These are phyloP conservation scores for Ascochyta rabiei DNA, from an alignment of 2,329 filamentous ascomycete species.

Conservation along the genomic window DNA sequence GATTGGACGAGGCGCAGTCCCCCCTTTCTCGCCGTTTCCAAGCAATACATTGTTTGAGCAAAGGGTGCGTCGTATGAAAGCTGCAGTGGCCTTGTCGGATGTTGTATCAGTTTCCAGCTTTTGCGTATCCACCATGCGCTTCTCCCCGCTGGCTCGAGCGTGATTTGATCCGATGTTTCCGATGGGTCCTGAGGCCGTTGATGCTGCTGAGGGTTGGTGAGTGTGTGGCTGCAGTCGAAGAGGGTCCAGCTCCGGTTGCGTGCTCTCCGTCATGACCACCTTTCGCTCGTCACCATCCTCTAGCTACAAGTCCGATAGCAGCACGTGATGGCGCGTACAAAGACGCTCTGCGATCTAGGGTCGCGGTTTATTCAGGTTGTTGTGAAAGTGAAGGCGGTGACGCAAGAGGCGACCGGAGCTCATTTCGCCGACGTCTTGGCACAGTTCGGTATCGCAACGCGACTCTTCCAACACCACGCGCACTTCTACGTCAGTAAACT, in stretches of 20 bases:
- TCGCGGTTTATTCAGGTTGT: conserved; percentile 15
- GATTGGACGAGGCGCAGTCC: conserved; percentile 69
- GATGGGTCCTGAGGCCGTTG: conserved; percentile 8
- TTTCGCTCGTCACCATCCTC: conserved; percentile 24
- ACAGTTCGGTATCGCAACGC: neutral
- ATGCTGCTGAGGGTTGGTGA: conserved; percentile 22
- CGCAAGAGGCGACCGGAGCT: conserved; percentile 15
- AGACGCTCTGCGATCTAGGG: conserved; percentile 11
- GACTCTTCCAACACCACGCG: neutral
- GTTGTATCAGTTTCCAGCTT: conserved; percentile 51
- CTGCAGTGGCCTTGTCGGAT: conserved; percentile 78
- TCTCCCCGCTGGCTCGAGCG: conserved; percentile 22
- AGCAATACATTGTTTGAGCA: conserved; percentile 68
- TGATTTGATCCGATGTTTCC: conserved; percentile 23
- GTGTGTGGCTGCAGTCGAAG: conserved; percentile 31
- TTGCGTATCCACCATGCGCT: conserved; percentile 26
- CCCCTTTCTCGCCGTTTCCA: conserved; percentile 57
- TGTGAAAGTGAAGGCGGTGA: conserved; percentile 22
- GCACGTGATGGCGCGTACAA: conserved; percentile 21
- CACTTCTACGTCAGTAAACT: neutral
- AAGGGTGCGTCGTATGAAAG: conserved; percentile 81
- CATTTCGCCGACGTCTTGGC: conserved; percentile 30
- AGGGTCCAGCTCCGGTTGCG: conserved; percentile 26
- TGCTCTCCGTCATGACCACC: conserved; percentile 38
- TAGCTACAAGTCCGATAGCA: neutral